Evolutionary conservation across 805 yeast genomes (phyloP).

Genomic region (Jamesozyma jinghongensis): DNA sequence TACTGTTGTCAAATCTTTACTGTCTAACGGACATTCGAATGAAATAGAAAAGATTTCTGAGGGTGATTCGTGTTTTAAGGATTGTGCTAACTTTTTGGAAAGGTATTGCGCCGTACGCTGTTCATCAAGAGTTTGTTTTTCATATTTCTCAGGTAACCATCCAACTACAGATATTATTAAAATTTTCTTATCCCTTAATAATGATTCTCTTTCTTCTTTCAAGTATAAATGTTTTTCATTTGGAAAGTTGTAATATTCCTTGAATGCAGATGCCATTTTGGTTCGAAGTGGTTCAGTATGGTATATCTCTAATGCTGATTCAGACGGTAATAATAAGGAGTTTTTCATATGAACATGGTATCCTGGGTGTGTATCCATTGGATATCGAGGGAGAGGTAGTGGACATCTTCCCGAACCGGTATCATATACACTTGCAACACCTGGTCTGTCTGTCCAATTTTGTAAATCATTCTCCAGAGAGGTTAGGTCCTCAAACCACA

Average conservation of each 20-base stretch:
- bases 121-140: slow-evolving; percentile 21
- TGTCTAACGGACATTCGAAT: slow-evolving; percentile 29
- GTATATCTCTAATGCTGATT: slow-evolving; percentile 18
- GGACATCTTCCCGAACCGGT: slow-evolving; percentile 27
- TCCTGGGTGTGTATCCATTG: slow-evolving; percentile 11
- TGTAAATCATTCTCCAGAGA: slow-evolving; percentile 6
- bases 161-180: slow-evolving; percentile 28
- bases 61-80: slow-evolving; percentile 24
- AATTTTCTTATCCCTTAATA: slow-evolving; percentile 18
- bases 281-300: slow-evolving; percentile 30
- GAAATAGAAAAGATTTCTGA: slow-evolving; percentile 25
- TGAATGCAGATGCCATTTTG: slow-evolving; percentile 29
- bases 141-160: slow-evolving; percentile 27
- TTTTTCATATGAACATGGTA: slow-evolving; percentile 20
- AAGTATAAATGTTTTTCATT: slow-evolving; percentile 32
- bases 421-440: slow-evolving; percentile 22
- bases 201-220: slow-evolving; percentile 15
- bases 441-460: slow-evolving; percentile 11
- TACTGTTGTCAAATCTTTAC: slow-evolving; percentile 24
- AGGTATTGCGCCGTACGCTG: slow-evolving; percentile 24
- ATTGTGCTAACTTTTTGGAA: slow-evolving; percentile 20
- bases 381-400: slow-evolving; percentile 20
- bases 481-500: slow-evolving; percentile 27
- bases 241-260: slow-evolving; percentile 32
- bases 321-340: slow-evolving; percentile 26